Evolutionary conservation across 2,329 filamentous ascomycete genomes (phyloP).

Genomic region (Phialocephala sp.): DNA sequence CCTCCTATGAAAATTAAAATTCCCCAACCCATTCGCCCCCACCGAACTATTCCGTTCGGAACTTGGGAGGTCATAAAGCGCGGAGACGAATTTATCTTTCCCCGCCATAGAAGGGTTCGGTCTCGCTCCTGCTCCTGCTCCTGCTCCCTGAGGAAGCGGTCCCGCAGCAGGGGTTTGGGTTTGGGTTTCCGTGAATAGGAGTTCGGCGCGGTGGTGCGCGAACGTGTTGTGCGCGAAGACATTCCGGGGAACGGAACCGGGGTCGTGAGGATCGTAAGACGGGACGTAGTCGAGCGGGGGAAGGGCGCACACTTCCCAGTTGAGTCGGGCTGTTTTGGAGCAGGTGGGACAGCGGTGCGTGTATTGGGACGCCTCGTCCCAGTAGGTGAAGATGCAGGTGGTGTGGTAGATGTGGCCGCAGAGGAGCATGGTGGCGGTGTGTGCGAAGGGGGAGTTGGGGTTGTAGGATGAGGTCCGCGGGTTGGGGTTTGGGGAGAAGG

Average conservation of each 20-base stretch:
- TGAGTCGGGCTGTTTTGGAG: slow-evolving; percentile 16
- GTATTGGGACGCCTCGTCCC: slow-evolving; percentile 23
- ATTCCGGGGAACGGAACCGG: background rate
- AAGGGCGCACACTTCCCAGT: slow-evolving; percentile 12
- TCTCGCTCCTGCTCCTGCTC: too few relatives aligned
- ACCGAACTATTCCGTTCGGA: background rate
- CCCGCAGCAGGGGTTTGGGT: background rate
- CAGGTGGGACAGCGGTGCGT: slow-evolving; percentile 26
- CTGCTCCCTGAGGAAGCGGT: background rate
- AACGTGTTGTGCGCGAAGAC: slow-evolving; percentile 3
- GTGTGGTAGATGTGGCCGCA: slow-evolving; percentile 26
- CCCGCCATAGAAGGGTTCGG: too few relatives aligned
- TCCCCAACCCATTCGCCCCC: too few relatives aligned
- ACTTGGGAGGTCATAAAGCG: background rate
- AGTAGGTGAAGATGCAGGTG: slow-evolving; percentile 26
- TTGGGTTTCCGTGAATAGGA: background rate
- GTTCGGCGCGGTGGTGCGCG: background rate
- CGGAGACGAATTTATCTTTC: background rate
- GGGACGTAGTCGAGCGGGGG: background rate
- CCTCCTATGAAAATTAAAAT: background rate
- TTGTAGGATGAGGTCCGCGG: background rate
- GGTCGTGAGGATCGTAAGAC: too few relatives aligned
- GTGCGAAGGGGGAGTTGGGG: background rate
- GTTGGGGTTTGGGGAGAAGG: background rate
- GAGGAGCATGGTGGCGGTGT: slow-evolving; percentile 9